Evolutionary conservation across 805 yeast species (phyloP), one percentile per base, ranked within the genome.

Genomic region (Candida montana): DNA sequence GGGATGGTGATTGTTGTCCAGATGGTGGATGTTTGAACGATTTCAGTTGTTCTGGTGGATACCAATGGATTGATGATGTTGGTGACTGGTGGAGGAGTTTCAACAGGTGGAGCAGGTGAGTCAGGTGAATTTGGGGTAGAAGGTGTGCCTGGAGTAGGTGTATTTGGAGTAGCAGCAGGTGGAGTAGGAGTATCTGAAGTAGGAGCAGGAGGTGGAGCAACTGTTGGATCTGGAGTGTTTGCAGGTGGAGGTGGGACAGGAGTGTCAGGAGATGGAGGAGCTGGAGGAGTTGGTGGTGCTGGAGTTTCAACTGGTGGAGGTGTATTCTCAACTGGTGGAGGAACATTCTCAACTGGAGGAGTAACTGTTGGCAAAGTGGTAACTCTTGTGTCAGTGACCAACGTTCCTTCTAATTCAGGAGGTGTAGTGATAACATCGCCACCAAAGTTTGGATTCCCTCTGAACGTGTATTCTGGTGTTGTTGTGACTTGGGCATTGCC

Each of bases 391-490:
- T 49, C 37, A 6, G 53, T 51, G 40, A 44, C 46, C 31, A 42
- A 23, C 7, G 53, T 51, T 19, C 57, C 53, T 19, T 26, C 31
- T 9, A 49, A 39, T 2, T 44, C 38, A 3, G 28, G 37, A 4
- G 50, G 31, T 6, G 52, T 53, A 18, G 57, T 53, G 47, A 53
- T 53, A 3, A 34, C 32, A 5, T 47, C 47, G 33, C 42, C 45
- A 17, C 45, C 40, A 34, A 53, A 51, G 41, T 51, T 29, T 6
- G 57, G 38, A 27, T 53, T 53, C 8, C 49, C 40, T 29, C 57
- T 45, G 20, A 35, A 41, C 10, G 45, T 45, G 38, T 26, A 51
- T 8, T 27, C 43, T 7, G 50, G 50, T 2, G 49, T 41, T 3
- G 47, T 40, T 7, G 47, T 42, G 15, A 31, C 24, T 21, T 34